A percentile compares a stretch with the other conserved stretches of the same genome.
These are phyloP conservation scores for Leishmania gerbilli DNA, from an alignment of 208 protist species.

Conservation along the genomic window DNA sequence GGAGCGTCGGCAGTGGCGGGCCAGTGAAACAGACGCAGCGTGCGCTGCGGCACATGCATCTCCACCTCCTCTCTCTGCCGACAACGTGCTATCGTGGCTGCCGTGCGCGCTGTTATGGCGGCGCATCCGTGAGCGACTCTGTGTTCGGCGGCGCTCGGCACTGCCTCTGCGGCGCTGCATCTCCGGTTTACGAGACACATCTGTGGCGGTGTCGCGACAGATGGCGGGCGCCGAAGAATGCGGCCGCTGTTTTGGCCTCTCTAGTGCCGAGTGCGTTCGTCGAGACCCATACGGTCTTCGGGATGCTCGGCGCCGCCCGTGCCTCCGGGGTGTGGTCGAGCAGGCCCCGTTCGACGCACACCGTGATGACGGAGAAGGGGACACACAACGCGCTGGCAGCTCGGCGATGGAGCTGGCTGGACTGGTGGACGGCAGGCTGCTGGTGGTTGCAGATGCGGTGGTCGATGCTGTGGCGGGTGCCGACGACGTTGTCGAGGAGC, in stretches of 20 bases:
- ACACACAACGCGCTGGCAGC: neutral
- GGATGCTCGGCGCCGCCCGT: neutral
- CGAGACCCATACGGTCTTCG: too few relatives aligned
- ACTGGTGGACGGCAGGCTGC: constrained; percentile 7
- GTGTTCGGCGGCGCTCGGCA: neutral
- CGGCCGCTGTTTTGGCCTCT: constrained; percentile 1
- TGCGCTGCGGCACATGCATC: neutral
- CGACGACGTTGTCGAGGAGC: neutral
- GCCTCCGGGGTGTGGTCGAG: neutral
- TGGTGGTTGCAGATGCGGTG: constrained; percentile 3
- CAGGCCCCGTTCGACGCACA: neutral
- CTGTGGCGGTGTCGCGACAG: neutral
- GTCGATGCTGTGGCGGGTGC: neutral
- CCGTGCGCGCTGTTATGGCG: neutral
- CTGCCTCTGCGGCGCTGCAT: neutral
- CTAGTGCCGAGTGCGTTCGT: constrained; percentile 5
- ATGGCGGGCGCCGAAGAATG: too few relatives aligned
- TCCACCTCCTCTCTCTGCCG: neutral
- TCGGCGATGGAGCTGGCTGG: constrained; percentile 2
- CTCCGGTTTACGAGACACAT: neutral
- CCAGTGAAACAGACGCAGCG: neutral
- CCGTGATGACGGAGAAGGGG: neutral
- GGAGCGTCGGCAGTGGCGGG: neutral
- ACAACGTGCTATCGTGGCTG: neutral
- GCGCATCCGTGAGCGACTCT: neutral